phyloP scores from a whole-genome alignment of 768 basidiomycete genomes.

The Termitomyces bulborhizus region DNA sequence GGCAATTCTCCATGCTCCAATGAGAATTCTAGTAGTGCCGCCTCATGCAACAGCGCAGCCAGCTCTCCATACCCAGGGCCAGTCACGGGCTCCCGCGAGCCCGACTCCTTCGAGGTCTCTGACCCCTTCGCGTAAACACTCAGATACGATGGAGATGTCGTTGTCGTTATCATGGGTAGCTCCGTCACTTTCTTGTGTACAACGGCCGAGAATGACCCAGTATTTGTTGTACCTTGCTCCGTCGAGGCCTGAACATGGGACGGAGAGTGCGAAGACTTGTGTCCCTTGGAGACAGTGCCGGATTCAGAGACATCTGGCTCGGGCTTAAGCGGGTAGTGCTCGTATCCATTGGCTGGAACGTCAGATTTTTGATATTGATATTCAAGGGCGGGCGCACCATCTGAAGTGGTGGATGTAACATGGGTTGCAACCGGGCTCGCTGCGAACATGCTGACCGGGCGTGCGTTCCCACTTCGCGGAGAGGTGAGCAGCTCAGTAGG shows the following conservation, averaged over 20 bases:
- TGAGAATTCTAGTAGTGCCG: slow-evolving; percentile 50
- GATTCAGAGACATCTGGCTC: slow-evolving; percentile 20
- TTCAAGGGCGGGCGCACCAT: slow-evolving; percentile 29
- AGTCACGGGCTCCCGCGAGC: slow-evolving; percentile 2
- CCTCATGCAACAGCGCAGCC: slow-evolving; percentile 47
- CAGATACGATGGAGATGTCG: slow-evolving; percentile 13
- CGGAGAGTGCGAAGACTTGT: slow-evolving; percentile 18
- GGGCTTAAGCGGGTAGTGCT: slow-evolving; percentile 33
- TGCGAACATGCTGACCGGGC: slow-evolving; percentile 33
- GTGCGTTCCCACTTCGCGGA: slow-evolving; percentile 7
- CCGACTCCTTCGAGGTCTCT: slow-evolving; percentile 23
- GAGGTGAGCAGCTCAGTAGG: not conserved
- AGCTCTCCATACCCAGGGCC: slow-evolving; percentile 51
- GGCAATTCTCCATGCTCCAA: slow-evolving; percentile 45
- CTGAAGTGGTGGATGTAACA: slow-evolving; percentile 29
- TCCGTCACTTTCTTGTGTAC: slow-evolving; percentile 53
- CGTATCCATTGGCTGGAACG: slow-evolving; percentile 20
- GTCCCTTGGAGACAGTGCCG: slow-evolving; percentile 17
- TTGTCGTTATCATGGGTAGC: slow-evolving; percentile 14
- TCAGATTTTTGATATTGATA: slow-evolving; percentile 12
- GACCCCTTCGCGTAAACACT: slow-evolving; percentile 18
- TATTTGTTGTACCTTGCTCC: not conserved
- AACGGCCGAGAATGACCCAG: slow-evolving; percentile 44
- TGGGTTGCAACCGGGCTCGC: slow-evolving; percentile 33
- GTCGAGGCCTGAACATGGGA: slow-evolving; percentile 15